These are phyloP conservation scores for Penicillium freii DNA, from an alignment of 2,329 filamentous ascomycete species.

Conservation along the genomic window DNA sequence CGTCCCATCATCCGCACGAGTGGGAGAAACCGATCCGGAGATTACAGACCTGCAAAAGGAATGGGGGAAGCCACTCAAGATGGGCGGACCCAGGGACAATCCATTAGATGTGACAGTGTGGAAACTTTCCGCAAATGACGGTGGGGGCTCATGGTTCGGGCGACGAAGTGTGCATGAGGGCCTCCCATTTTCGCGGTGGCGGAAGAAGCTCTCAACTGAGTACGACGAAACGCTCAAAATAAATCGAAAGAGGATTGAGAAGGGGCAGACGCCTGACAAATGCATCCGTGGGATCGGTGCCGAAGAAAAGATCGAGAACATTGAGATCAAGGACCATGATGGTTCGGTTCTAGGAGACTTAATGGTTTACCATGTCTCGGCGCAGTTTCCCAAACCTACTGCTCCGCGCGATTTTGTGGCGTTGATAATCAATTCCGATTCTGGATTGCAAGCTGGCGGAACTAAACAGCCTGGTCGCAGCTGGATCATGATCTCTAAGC, in stretches of 20 bases:
- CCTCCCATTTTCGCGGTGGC: slow-evolving; percentile 74
- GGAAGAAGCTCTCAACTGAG: slow-evolving; percentile 71
- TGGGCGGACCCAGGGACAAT: slow-evolving; percentile 66
- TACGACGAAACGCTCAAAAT: slow-evolving; percentile 74
- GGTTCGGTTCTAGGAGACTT: slow-evolving; percentile 25
- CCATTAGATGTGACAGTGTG: slow-evolving; percentile 74
- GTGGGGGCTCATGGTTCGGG: slow-evolving; percentile 86
- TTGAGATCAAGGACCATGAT: slow-evolving; percentile 52
- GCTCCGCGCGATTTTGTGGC: slow-evolving; percentile 85
- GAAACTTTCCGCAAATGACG: slow-evolving; percentile 75
- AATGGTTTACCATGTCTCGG: slow-evolving; percentile 77
- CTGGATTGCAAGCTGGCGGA: slow-evolving; percentile 33
- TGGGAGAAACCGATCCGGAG: slow-evolving; percentile 51
- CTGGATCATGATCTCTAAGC: slow-evolving; percentile 85
- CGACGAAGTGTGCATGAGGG: slow-evolving; percentile 78
- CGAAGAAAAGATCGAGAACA: slow-evolving; percentile 68
- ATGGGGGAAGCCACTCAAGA: slow-evolving; percentile 74
- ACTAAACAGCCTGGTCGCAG: slow-evolving; percentile 55
- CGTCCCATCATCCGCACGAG: slow-evolving; percentile 52
- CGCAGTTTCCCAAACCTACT: slow-evolving; percentile 85
- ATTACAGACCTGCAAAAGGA: slow-evolving; percentile 67
- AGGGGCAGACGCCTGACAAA: slow-evolving; percentile 66
- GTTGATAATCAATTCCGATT: slow-evolving; percentile 65
- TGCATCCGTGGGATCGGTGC: slow-evolving; percentile 83
- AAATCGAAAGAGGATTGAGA: slow-evolving; percentile 64